Base-by-base conservation (phyloP, 2,329 filamentous ascomycete genomes). In the Penicillium verrucosum region DNA sequence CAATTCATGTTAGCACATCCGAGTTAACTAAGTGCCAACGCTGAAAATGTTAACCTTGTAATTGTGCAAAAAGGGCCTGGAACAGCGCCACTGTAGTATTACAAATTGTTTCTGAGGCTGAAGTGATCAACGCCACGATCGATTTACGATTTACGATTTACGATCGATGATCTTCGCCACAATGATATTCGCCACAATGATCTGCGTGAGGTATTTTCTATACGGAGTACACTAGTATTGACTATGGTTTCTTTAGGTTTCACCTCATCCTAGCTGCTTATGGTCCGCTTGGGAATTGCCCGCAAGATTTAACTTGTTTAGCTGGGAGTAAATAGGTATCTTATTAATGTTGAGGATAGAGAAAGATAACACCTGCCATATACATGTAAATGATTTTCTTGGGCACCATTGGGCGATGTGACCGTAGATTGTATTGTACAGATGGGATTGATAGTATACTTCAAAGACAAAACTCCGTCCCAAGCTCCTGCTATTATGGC, bases 401-500 rank as follows among this genome's bases (percentile, higher is more conserved):
- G 32, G 36, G 43, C 36, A 46, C 30, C 34, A 53, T 57, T 43
- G 56, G 56, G 54, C 45, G 30, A 48, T 51, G 25, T 43, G 45
- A 54, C 58, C 58, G 46, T 41, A 51, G 32, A 56, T 52, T 59
- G 52, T 65, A 63, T 58, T 60, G 56, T 65, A 65, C 60, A 65
- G 51, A 48, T 63, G 30, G 55, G 59, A 51, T 48, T 59, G 52
- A 48, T 55, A 56, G 55, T 56, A 56, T 57, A 63, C 53, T 40
- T 45, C 44, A 57, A 56, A 60, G 43, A 61, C 41, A 59, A 51
- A 63, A 65, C 62, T 65, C 63, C 62, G 49, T 54, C 57, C 63
- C 59, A 63, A 64, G 61, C 59, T 61, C 60, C 59, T 60, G 61
- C 56, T 62, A 60, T 60, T 62, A 60, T 60, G 51, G 55, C 61